Evolutionary conservation across 2,329 filamentous ascomycete species (phyloP).

Genomic region (Penicillium sp.): DNA sequence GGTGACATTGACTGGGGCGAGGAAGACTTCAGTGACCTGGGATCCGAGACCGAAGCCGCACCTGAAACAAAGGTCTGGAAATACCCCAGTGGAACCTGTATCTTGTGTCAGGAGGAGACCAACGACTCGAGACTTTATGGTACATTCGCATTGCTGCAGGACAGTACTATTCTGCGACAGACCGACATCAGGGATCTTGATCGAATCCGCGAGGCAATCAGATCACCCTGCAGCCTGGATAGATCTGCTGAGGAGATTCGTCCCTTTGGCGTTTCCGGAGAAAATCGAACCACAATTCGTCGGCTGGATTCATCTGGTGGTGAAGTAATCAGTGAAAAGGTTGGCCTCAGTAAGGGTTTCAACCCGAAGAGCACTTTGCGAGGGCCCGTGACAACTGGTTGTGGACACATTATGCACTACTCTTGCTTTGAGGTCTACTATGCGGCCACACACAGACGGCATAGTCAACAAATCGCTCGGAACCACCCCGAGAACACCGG

Average conservation of each 20-base stretch:
- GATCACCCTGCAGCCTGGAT: constrained; percentile 79
- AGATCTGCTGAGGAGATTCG: constrained; percentile 77
- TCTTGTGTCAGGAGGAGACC: constrained; percentile 93
- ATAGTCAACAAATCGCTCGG: constrained; percentile 87
- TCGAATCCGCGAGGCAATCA: constrained; percentile 77
- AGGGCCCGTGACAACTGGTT: constrained; percentile 84
- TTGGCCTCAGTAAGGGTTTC: constrained; percentile 87
- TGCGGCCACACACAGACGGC: constrained; percentile 76
- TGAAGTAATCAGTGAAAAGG: constrained; percentile 69
- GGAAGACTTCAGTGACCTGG: constrained; percentile 68
- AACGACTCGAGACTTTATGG: constrained; percentile 87
- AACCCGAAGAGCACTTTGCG: constrained; percentile 64
- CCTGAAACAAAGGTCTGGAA: constrained; percentile 77
- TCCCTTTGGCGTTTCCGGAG: constrained; percentile 86
- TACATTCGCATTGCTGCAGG: constrained; percentile 84
- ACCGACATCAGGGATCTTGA: constrained; percentile 80
- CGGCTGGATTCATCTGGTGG: constrained; percentile 74
- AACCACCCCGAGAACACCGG: constrained; percentile 83
- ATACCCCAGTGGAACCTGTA: constrained; percentile 90
- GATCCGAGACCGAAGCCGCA: constrained; percentile 50
- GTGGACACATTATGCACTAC: constrained; percentile 98
- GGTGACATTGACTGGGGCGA: constrained; percentile 86
- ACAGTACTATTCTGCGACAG: constrained; percentile 82
- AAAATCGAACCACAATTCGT: constrained; percentile 75
- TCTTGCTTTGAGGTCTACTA: constrained; percentile 92